A percentile compares a stretch with the other conserved stretches of the same genome.
phyloP scores from a whole-genome alignment of 169 alveolate genomes.

The Haemoproteus tartakovskyi region DNA sequence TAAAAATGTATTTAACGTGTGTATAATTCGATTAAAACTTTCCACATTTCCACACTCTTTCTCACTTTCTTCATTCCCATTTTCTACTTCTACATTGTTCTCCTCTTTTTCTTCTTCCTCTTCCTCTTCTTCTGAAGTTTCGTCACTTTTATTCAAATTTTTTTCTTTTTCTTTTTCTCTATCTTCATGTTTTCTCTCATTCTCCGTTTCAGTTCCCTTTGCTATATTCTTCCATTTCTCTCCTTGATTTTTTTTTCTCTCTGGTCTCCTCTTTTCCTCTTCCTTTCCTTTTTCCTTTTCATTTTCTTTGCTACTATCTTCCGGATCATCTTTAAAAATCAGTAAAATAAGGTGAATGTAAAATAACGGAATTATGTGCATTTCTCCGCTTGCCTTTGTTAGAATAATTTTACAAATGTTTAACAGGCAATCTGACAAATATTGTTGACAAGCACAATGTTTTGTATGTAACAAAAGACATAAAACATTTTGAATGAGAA shows the following conservation, averaged over 20 bases:
- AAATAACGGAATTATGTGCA: conserved; percentile 62
- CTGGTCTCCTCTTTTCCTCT: too few relatives aligned
- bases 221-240: too few relatives aligned
- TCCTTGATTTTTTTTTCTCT: too few relatives aligned
- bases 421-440: conserved; percentile 43
- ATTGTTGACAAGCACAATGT: conserved; percentile 62
- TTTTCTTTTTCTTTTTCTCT: too few relatives aligned
- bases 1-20: neutral
- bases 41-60: neutral
- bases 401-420: conserved; percentile 55
- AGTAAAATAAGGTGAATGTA: conserved; percentile 39
- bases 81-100: conserved; percentile 9
- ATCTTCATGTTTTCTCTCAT: neutral
- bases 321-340: conserved; percentile 32
- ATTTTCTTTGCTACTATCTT: neutral
- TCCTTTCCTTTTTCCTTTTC: neutral
- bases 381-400: conserved; percentile 8
- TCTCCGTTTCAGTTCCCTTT: neutral
- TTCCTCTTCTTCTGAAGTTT: too few relatives aligned
- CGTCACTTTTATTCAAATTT: too few relatives aligned
- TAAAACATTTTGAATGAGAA: conserved; percentile 49
- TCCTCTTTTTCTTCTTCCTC: too few relatives aligned
- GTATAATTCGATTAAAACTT: neutral
- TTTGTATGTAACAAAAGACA: conserved; percentile 47
- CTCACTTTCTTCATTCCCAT: neutral